These are phyloP conservation scores for Trichosporon sp. DNA, from an alignment of 1,284 basidiomycete species.

Conservation along the genomic window DNA sequence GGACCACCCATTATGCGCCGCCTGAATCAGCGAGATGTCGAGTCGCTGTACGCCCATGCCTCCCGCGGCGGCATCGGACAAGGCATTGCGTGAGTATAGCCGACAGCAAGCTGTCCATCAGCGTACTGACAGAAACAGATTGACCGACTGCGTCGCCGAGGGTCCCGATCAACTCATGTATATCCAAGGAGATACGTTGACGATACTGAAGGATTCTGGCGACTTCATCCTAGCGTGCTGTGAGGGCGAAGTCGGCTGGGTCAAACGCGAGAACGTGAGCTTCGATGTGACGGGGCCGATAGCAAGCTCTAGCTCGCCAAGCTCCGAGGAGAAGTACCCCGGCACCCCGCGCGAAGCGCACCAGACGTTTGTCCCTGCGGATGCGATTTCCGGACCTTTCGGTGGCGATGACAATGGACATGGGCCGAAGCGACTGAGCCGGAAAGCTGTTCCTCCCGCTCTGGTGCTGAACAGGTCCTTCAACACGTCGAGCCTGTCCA, in stretches of 20 bases:
- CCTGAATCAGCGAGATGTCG: conserved; percentile 47
- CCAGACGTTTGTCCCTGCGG: neutral
- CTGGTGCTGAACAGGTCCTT: conserved; percentile 7
- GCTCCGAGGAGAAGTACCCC: conserved; percentile 12
- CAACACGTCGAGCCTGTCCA: conserved; percentile 1
- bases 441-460: conserved; percentile 6
- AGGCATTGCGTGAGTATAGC: conserved; percentile 47
- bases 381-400: neutral
- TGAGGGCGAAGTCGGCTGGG: conserved; percentile 86
- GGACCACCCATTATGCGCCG: conserved; percentile 32
- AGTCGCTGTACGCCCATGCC: conserved; percentile 45
- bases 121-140: conserved; percentile 32
- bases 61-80: conserved; percentile 47
- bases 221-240: conserved; percentile 70
- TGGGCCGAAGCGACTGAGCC: neutral
- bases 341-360: conserved; percentile 3
- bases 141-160: conserved; percentile 73
- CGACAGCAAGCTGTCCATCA: neutral
- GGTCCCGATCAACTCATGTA: conserved; percentile 83
- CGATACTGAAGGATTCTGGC: conserved; percentile 73
- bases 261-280: conserved; percentile 59
- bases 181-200: conserved; percentile 77
- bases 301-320: conserved; percentile 35
- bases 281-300: conserved; percentile 5
- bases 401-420: too few relatives aligned